Base-by-base conservation (phyloP, 257 asterid genomes). In the Rehmannia glutinosa region DNA sequence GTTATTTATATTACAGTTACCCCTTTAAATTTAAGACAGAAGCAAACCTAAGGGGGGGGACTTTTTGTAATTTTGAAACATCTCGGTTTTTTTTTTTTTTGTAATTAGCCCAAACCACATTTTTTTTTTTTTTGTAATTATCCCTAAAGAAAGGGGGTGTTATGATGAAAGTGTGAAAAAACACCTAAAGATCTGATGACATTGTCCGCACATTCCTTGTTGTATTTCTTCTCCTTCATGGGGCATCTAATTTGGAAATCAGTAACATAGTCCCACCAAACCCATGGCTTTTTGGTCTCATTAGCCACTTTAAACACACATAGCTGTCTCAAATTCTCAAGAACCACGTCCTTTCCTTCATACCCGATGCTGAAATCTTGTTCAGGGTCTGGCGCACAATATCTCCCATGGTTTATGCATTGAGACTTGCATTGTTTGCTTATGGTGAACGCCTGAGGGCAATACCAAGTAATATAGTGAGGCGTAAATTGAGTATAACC, bases 351-450 rank as follows among this genome's bases (percentile, higher is more conserved):
- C 65, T 79, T 83, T 52, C 88, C 88, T 3, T 83, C 88, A 58
- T 83, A 83, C 42, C 86, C 86, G n/a, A 77, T 20, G 68, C 73
- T 77, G 39, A 80, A 83, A 78, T 80, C 86, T 60, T 80, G 82
- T 57, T 83, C 86, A 0, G 84, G 86, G 74, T 83, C 88, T 1
- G 82, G 86, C 46, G 88, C 80, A 73, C 84, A 83, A 62, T 83
- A 83, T 56, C 88, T 67, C 32, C 88, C 84, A 55, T 63, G 86
- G 66, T 78, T 83, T 62, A 80, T 74, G 71, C 83, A 77, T 39
- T 83, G 85, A 28, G 88, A 77, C 71, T 77, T 83, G 65, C 86
- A 80, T 32, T 80, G 88, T 62, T 78, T 83, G 81, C 84, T 83
- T 6, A 75, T 17, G 0, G 82, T 64, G 68, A 83, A 80, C 6